These are phyloP conservation scores for Suhomyces faveliae DNA, from an alignment of 805 yeast genomes.

Conservation along the genomic window DNA sequence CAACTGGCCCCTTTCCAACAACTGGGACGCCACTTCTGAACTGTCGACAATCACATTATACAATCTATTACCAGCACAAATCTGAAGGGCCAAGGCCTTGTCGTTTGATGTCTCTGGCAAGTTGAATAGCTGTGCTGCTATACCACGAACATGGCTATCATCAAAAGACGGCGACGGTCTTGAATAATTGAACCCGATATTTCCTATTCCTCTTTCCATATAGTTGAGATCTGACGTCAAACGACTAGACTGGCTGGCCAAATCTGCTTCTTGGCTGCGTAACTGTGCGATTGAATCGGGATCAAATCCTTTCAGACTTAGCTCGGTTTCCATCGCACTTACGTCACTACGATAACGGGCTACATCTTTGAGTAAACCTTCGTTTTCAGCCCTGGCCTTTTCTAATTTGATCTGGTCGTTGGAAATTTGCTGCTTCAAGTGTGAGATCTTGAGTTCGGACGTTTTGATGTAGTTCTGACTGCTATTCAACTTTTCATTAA, in stretches of 20 bases:
- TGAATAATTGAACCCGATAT: slow-evolving; percentile 72
- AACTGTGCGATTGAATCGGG: slow-evolving; percentile 44
- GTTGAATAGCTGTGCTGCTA: slow-evolving; percentile 81
- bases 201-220: slow-evolving; percentile 62
- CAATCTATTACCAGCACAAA: slow-evolving; percentile 89
- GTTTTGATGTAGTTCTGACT: slow-evolving; percentile 58
- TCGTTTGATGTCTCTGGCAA: slow-evolving; percentile 55
- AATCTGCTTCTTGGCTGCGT: slow-evolving; percentile 42
- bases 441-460: slow-evolving; percentile 54
- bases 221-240: slow-evolving; percentile 49
- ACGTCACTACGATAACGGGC: slow-evolving; percentile 40
- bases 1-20: slow-evolving; percentile 75
- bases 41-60: slow-evolving; percentile 90
- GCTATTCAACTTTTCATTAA: slow-evolving; percentile 54
- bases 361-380: slow-evolving; percentile 41
- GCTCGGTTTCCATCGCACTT: slow-evolving; percentile 36
- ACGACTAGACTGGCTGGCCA: slow-evolving; percentile 45
- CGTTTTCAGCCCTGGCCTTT: slow-evolving; percentile 53
- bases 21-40: slow-evolving; percentile 77
- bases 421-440: slow-evolving; percentile 51
- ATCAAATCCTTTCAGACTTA: slow-evolving; percentile 56
- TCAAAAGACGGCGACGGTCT: slow-evolving; percentile 63
- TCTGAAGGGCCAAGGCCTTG: slow-evolving; percentile 81
- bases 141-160: slow-evolving; percentile 69
- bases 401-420: slow-evolving; percentile 49